Evolutionary conservation across 441 rosid species (phyloP).

Genomic region (Gossypium schwendimanii): DNA sequence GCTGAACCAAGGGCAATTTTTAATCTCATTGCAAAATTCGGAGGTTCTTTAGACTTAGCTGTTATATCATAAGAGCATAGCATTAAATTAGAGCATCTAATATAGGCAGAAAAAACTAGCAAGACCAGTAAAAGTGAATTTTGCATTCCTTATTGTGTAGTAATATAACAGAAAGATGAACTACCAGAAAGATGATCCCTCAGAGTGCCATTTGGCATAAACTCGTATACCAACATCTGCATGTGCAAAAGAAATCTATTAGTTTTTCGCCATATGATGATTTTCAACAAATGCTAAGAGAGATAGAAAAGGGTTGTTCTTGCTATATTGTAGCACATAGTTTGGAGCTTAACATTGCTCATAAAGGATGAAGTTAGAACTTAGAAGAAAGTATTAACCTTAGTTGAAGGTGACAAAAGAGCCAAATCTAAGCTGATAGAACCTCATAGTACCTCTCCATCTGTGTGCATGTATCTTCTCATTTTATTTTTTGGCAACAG

Average conservation of each 20-base stretch:
- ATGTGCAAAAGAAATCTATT: not conserved
- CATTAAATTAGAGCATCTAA: slow-evolving; percentile 1
- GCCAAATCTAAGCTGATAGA: slow-evolving; percentile 1
- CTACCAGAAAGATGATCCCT: slow-evolving; percentile 83
- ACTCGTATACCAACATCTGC: slow-evolving; percentile 96
- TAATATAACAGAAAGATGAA: slow-evolving; percentile 1
- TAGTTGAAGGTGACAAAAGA: not conserved
- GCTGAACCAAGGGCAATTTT: slow-evolving; percentile 72
- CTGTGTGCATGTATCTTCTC: not conserved
- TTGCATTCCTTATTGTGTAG: not conserved
- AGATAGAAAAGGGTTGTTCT: not conserved
- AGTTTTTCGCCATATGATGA: slow-evolving; percentile 7
- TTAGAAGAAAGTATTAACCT: not conserved
- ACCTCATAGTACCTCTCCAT: not conserved
- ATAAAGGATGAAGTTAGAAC: not conserved
- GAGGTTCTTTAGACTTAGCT: slow-evolving; percentile 48
- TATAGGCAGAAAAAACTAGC: not conserved
- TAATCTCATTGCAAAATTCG: slow-evolving; percentile 63
- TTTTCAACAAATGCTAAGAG: not conserved
- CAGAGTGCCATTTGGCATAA: slow-evolving; percentile 80
- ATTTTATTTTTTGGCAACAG: not conserved
- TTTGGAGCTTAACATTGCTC: not conserved
- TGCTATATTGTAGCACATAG: not conserved
- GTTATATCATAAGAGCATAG: slow-evolving; percentile 23
- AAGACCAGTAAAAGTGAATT: not conserved